Base-by-base conservation (phyloP, 2,329 filamentous ascomycete genomes). In the Lachnellula arida region DNA sequence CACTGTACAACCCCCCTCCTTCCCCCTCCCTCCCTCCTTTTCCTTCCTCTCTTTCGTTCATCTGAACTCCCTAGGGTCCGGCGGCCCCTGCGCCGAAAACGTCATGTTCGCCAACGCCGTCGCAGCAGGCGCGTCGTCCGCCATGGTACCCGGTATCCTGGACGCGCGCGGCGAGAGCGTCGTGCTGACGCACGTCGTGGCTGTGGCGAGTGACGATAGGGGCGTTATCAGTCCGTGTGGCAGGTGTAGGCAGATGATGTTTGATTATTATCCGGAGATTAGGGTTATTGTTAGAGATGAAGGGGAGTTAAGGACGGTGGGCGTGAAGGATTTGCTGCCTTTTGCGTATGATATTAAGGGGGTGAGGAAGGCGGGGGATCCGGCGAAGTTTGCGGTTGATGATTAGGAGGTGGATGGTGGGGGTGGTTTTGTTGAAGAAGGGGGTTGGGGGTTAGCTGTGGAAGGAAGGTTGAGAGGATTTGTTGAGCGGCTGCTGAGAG, bases 231-330 rank as follows among this genome's bases (percentile, higher is more conserved):
- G 48, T 57, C 61, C 60, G 5, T 65, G 62, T 49, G 62, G 62
- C 4, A 59, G 59, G 35, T 65, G 60, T 46, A 57, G 62, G 22
- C 62, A 65, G 47, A 56, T 61, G 37, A 63, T 65, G 62, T 56
- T 56, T 15, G 61, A 65, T 58, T 60, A 60, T 51, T 63, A 60
- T 51, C 58, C 60, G 1, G 39, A 43, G 39, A 60, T 64, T 4
- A 54, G 46, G 32, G 61, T 64, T 32, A 57, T 64, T 34, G 55
- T 64, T 5, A 49, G 54, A 15, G 43, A 42, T 15, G 28, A 17
- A 40, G 46, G 19, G 15, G 54, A 46, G 6, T 32, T 60, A 42
- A 57, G 55, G 28, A 56, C 53, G 5, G 59, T 57, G 4, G 42
- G 47, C 3, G 50, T 61, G 15, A 40, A 55, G 11, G 59, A 60